A percentile compares a stretch with the other conserved stretches of the same genome.
Evolutionary conservation across 116 monocot species (phyloP).

Genomic region (Zostera marina): DNA sequence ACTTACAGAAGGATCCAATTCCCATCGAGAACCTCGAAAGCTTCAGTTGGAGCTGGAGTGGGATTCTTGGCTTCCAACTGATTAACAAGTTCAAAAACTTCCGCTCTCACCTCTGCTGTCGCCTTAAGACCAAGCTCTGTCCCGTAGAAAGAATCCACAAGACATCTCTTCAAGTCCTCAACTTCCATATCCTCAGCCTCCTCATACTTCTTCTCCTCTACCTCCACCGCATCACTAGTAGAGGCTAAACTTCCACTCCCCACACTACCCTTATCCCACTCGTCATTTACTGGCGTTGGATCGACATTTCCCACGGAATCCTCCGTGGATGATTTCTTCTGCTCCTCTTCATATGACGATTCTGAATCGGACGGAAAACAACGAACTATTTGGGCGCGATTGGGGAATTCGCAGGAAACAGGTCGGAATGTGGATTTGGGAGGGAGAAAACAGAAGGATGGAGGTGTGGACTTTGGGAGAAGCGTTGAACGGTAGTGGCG

Average conservation of each 20-base stretch:
- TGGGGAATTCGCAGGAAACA: slow-evolving; percentile 2
- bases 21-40: slow-evolving; percentile 52
- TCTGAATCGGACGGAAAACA: slow-evolving; percentile 1
- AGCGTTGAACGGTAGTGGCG: not conserved
- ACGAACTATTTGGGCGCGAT: not conserved
- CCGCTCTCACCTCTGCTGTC: slow-evolving; percentile 50
- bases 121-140: slow-evolving; percentile 57
- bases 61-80: slow-evolving; percentile 77
- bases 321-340: slow-evolving; percentile 20
- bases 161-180: slow-evolving; percentile 51
- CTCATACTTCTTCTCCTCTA: not conserved
- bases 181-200: slow-evolving; percentile 27
- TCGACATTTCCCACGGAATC: slow-evolving; percentile 20
- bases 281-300: slow-evolving; percentile 38
- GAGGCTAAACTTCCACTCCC: not conserved
- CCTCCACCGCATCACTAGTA: slow-evolving; percentile 8
- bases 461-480: not conserved
- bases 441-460: not conserved
- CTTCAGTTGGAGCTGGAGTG: slow-evolving; percentile 38
- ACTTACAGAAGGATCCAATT: slow-evolving; percentile 92
- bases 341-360: slow-evolving; percentile 44
- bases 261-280: slow-evolving; percentile 34
- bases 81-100: slow-evolving; percentile 64
- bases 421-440: not conserved
- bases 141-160: slow-evolving; percentile 63